A percentile compares a stretch with the other conserved stretches of the same genome.
These are phyloP conservation scores for Aspergillus ochraceoroseus DNA, from an alignment of 2,329 filamentous ascomycete genomes.

Conservation along the genomic window DNA sequence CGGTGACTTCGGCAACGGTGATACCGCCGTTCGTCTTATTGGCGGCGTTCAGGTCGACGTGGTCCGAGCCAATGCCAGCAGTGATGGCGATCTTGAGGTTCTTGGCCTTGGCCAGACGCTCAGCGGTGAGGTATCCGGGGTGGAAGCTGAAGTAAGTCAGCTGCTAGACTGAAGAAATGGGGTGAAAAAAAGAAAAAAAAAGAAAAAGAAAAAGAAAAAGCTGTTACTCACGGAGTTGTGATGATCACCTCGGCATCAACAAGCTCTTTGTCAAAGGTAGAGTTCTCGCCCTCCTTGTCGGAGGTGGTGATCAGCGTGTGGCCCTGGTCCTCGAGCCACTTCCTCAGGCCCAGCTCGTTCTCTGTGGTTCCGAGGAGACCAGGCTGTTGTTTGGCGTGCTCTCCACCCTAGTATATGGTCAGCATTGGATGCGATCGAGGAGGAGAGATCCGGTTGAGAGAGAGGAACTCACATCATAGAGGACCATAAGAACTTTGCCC, in stretches of 20 bases:
- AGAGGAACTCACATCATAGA: constrained; percentile 72
- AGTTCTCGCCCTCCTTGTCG: constrained; percentile 93
- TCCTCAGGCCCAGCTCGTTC: constrained; percentile 94
- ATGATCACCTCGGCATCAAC: constrained; percentile 98
- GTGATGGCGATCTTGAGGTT: constrained; percentile 97
- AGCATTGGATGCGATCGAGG: constrained; percentile 10
- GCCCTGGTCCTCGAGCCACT: constrained; percentile 96
- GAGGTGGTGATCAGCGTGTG: constrained; percentile 96
- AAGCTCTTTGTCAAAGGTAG: constrained; percentile 89
- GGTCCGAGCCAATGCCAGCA: constrained; percentile 95
- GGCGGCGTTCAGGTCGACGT: constrained; percentile 92
- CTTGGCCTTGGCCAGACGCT: constrained; percentile 96
- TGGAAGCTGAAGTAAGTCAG: constrained; percentile 67
- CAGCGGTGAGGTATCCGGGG: constrained; percentile 92
- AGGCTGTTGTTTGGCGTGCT: constrained; percentile 85
- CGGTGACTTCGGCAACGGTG: constrained; percentile 96
- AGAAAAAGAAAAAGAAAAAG: too few relatives aligned
- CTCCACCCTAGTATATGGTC: constrained; percentile 53
- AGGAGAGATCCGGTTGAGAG: not conserved
- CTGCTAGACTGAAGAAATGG: too few relatives aligned
- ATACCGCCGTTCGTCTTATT: constrained; percentile 98
- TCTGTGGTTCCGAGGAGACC: constrained; percentile 89
- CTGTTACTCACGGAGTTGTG: constrained; percentile 83
- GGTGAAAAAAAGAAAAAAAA: too few relatives aligned
- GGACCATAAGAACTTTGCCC: constrained; percentile 92